Conservation (phyloP, 768 basidiomycete genomes). For the Termitomyces sp. region DNA sequence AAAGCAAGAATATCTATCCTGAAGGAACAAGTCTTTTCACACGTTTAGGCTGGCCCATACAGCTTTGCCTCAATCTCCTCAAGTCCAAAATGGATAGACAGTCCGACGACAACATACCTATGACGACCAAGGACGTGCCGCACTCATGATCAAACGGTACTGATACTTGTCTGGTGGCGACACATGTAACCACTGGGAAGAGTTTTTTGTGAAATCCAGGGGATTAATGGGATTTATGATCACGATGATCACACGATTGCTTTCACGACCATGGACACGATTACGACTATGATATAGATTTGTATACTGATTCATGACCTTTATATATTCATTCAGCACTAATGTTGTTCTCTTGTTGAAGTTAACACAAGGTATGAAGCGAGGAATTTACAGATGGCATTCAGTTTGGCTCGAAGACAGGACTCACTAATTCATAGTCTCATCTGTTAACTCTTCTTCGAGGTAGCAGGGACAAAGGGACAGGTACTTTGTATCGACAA, state of each 20-base stretch:
- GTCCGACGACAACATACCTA: conserved; percentile 6
- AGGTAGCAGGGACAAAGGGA: not conserved
- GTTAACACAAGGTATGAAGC: not conserved
- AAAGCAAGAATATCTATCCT: conserved; percentile 40
- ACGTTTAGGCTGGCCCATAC: conserved; percentile 37
- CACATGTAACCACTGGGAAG: not conserved
- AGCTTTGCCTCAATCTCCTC: conserved; percentile 20
- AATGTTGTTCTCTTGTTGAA: not conserved
- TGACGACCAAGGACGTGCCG: not conserved
- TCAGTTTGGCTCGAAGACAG: too few relatives aligned
- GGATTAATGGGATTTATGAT: not conserved
- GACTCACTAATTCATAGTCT: not conserved
- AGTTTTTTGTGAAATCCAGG: not conserved
- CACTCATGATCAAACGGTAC: not conserved
- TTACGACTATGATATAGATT: not conserved
- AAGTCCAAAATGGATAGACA: not conserved
- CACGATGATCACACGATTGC: not conserved
- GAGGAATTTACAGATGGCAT: too few relatives aligned
- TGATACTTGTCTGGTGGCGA: too few relatives aligned
- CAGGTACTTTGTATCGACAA: not conserved
- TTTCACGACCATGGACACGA: conserved; percentile 1
- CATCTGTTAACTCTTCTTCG: not conserved
- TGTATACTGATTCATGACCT: not conserved
- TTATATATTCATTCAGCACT: too few relatives aligned
- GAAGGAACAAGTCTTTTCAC: conserved; percentile 25